phyloP scores from a whole-genome alignment of 2,329 filamentous ascomycete genomes.

The Botrytis aclada region DNA sequence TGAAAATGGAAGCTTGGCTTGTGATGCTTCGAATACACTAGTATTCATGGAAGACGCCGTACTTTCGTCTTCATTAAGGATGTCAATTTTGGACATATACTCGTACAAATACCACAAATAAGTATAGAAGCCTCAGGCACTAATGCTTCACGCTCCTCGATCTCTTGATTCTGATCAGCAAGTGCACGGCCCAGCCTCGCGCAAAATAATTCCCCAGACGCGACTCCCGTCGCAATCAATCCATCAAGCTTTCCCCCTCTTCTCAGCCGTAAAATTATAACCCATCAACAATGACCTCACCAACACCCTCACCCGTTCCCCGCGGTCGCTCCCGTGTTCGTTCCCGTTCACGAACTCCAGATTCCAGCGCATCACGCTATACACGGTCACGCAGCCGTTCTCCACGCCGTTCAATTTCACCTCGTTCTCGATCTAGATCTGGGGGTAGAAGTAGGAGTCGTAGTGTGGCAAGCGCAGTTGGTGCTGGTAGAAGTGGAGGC shows the following conservation, averaged over 20 bases:
- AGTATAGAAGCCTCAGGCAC: neutral
- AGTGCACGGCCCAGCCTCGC: constrained; percentile 9
- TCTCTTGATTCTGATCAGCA: constrained; percentile 3
- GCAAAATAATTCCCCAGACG: constrained; percentile 14
- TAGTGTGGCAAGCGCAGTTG: neutral
- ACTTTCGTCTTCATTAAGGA: no score
- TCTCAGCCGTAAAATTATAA: neutral
- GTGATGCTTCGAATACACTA: neutral
- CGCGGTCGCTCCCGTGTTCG: constrained; percentile 26
- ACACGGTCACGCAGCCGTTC: constrained; percentile 30
- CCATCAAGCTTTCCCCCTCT: constrained; percentile 3
- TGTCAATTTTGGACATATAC: neutral
- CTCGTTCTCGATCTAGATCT: constrained; percentile 33
- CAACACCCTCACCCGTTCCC: constrained; percentile 30
- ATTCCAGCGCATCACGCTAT: constrained; percentile 30
- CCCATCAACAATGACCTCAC: constrained; percentile 26
- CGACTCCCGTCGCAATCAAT: constrained; percentile 12
- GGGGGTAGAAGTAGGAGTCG: constrained; percentile 33
- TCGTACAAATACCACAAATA: no score
- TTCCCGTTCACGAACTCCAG: constrained; percentile 35
- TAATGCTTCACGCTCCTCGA: neutral
- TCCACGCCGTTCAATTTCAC: constrained; percentile 35
- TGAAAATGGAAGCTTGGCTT: neutral
- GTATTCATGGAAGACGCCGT: neutral
- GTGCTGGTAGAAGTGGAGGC: constrained; percentile 1